These are phyloP conservation scores for Fragaria vesca DNA, from an alignment of 306 rosid species.

Conservation along the genomic window DNA sequence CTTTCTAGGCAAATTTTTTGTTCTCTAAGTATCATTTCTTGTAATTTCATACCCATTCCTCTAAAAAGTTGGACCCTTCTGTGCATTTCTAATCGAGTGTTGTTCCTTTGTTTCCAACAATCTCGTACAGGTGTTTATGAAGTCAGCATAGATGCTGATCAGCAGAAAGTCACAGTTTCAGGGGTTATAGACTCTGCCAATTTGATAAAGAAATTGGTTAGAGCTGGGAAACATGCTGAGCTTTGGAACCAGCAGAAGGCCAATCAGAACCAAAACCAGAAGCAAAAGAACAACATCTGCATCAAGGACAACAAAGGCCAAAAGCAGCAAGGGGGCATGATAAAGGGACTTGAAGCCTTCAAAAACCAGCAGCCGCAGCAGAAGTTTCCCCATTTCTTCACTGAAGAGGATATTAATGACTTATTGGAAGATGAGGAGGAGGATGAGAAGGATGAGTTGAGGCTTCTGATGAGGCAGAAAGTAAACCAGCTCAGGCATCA, in stretches of 20 bases:
- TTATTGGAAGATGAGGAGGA: slow-evolving; percentile 42
- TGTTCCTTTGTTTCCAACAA: not conserved
- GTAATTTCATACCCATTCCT: not conserved
- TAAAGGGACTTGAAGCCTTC: slow-evolving; percentile 54
- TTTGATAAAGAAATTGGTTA: slow-evolving; percentile 65
- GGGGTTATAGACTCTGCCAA: slow-evolving; percentile 71
- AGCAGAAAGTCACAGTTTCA: slow-evolving; percentile 79
- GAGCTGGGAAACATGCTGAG: slow-evolving; percentile 87
- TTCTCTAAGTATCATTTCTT: not conserved
- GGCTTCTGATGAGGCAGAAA: slow-evolving; percentile 50
- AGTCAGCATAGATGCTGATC: slow-evolving; percentile 74
- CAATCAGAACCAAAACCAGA: slow-evolving; percentile 47
- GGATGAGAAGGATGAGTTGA: slow-evolving; percentile 41
- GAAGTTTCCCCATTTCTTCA: slow-evolving; percentile 43
- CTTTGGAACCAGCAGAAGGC: slow-evolving; percentile 66
- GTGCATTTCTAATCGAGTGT: not conserved
- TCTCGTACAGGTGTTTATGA: slow-evolving; percentile 67
- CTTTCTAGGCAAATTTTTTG: not conserved
- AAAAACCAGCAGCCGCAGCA: slow-evolving; percentile 41
- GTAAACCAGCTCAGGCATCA: slow-evolving; percentile 55
- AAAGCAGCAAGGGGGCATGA: slow-evolving; percentile 36
- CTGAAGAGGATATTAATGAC: slow-evolving; percentile 50
- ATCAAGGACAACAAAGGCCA: slow-evolving; percentile 47
- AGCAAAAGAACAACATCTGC: slow-evolving; percentile 54
- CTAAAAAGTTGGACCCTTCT: not conserved